Evolutionary conservation across 163 green algal species (phyloP).

Genomic region (Chlorella variabilis): DNA sequence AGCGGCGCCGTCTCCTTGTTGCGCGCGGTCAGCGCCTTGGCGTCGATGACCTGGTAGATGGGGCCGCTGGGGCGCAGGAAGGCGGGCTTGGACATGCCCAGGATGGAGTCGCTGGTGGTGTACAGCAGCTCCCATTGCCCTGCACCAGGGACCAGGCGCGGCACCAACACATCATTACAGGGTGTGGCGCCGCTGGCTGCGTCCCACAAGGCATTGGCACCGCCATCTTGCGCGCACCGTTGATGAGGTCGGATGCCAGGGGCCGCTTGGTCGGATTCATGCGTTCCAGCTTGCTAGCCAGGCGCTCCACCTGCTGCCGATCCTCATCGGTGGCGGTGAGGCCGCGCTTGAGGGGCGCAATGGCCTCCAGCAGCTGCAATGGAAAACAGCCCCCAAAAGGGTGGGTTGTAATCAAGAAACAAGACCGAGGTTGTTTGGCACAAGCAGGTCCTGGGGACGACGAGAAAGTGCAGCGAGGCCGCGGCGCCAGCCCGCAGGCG

Average conservation of each 20-base stretch:
- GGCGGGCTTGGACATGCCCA: conserved; percentile 68
- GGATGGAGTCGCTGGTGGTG: conserved; percentile 83
- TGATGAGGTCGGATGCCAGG: conserved; percentile 9
- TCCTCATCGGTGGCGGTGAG: conserved; percentile 40
- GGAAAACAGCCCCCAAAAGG: no score
- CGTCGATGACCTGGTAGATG: conserved; percentile 87
- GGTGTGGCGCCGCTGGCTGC: neutral
- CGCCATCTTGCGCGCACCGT: neutral
- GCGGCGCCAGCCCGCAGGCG: neutral
- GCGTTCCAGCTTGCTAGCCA: conserved; percentile 18
- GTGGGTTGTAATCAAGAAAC: neutral
- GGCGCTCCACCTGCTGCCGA: conserved; percentile 37
- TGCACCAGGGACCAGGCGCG: conserved; percentile 58
- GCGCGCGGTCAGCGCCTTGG: conserved; percentile 62
- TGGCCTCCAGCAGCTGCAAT: conserved; percentile 46
- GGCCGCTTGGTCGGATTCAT: conserved; percentile 32
- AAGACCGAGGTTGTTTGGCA: neutral
- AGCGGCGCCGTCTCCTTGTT: conserved; percentile 84
- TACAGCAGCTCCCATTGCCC: conserved; percentile 77
- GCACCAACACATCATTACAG: neutral
- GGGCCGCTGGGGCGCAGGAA: conserved; percentile 75
- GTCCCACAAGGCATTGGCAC: neutral
- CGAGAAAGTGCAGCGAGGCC: neutral
- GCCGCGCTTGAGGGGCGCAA: conserved; percentile 45
- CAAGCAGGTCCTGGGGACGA: neutral